Conservation (phyloP, 1,284 basidiomycete species). For the Microbotryum saponariae region DNA sequence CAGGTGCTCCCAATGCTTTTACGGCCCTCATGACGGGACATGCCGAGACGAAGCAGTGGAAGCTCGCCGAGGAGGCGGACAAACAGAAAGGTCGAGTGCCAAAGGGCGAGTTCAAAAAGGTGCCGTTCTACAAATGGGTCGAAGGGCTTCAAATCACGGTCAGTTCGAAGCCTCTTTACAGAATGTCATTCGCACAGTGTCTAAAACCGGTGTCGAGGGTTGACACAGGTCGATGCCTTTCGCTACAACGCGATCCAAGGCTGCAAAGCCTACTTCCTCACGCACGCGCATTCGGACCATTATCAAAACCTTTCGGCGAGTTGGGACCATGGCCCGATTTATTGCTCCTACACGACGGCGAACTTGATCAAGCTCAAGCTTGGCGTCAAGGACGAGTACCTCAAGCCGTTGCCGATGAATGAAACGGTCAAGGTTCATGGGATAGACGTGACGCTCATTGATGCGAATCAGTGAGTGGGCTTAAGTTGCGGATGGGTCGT, state of each 20-base stretch:
- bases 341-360: constrained; percentile 78
- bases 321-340: constrained; percentile 71
- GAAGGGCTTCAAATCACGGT: constrained; percentile 96
- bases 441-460: constrained; percentile 84
- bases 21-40: constrained; percentile 72
- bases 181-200: too few relatives aligned
- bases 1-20: constrained; percentile 50
- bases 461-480: constrained; percentile 78
- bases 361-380: constrained; percentile 86
- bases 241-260: constrained; percentile 29
- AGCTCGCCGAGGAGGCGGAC: constrained; percentile 56
- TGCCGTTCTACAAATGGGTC: constrained; percentile 89
- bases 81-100: constrained; percentile 29
- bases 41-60: constrained; percentile 74
- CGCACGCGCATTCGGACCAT: constrained; percentile 89
- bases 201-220: too few relatives aligned
- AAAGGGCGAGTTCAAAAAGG: constrained; percentile 52
- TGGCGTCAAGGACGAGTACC: constrained; percentile 75
- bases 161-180: constrained; percentile 51
- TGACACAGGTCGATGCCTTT: constrained; percentile 32
- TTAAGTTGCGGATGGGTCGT: background rate
- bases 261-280: constrained; percentile 42
- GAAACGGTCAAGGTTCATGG: constrained; percentile 65
- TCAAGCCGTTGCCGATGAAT: constrained; percentile 77
- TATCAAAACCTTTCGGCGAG: background rate